Conservation (phyloP, 371 early-diverging fungal genomes). For the Rhizomucor miehei region DNA sequence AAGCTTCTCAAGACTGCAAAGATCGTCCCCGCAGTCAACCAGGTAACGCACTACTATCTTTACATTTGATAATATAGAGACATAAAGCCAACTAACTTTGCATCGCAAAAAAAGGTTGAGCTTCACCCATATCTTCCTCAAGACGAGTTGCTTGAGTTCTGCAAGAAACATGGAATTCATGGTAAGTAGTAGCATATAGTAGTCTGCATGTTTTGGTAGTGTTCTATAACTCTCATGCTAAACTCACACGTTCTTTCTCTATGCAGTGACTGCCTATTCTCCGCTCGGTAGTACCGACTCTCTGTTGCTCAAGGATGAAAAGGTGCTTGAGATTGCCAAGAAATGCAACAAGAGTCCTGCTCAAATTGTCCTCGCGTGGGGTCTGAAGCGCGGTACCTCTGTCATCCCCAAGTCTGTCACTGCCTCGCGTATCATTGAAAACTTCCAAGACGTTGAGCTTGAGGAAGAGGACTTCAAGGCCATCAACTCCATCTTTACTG, state of each 20-base stretch:
- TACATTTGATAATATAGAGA: constrained; percentile 32
- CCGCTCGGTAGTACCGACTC: constrained; percentile 61
- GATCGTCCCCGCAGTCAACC: constrained; percentile 63
- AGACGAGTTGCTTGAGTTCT: constrained; percentile 53
- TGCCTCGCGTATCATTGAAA: constrained; percentile 44
- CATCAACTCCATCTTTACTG: neutral
- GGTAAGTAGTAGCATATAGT: constrained; percentile 13
- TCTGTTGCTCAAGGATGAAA: constrained; percentile 38
- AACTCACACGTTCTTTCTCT: neutral
- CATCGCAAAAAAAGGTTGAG: constrained; percentile 59
- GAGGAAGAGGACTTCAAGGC: constrained; percentile 26
- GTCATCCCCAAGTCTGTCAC: constrained; percentile 56
- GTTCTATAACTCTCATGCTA: no score
- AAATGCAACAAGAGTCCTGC: constrained; percentile 62
- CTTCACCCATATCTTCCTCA: constrained; percentile 76
- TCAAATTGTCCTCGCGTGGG: constrained; percentile 79
- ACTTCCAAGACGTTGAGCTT: constrained; percentile 49
- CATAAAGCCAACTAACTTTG: neutral
- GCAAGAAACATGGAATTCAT: constrained; percentile 52
- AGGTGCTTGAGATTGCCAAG: constrained; percentile 60
- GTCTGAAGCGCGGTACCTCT: constrained; percentile 50
- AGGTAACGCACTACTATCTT: no score
- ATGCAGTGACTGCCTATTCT: constrained; percentile 61
- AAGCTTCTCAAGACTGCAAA: constrained; percentile 51
- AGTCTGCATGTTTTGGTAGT: no score